These are phyloP conservation scores for Silene latifolia DNA, from an alignment of 148 eudicot species.

Conservation along the genomic window DNA sequence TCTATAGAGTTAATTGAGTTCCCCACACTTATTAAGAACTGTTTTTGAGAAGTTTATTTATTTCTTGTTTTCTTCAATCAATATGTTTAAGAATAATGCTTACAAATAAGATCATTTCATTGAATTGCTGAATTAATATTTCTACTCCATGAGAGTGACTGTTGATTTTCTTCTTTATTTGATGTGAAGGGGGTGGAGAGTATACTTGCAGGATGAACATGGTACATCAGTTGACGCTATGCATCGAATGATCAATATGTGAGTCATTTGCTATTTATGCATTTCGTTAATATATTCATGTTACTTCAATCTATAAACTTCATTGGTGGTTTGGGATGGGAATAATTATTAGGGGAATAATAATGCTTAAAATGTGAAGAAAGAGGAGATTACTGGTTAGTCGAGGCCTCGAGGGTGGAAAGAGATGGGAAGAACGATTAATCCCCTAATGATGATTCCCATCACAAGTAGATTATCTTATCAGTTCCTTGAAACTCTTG, in stretches of 20 bases:
- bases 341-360: too few species aligned
- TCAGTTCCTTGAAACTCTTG: background rate
- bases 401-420: too few species aligned
- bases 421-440: too few species aligned
- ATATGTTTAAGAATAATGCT: background rate
- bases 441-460: too few species aligned
- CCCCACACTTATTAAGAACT: background rate
- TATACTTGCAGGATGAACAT: conserved; percentile 45
- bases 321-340: background rate
- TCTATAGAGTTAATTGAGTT: background rate
- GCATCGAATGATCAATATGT: conserved; percentile 40
- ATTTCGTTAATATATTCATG: background rate
- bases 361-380: too few species aligned
- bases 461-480: background rate
- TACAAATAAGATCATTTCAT: background rate
- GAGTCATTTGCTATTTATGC: conserved; percentile 20
- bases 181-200: conserved; percentile 41
- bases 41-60: background rate
- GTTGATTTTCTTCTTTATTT: background rate
- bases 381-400: too few species aligned
- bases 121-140: background rate
- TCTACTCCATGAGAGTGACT: background rate
- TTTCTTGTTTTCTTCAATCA: background rate
- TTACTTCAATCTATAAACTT: background rate
- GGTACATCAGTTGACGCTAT: conserved; percentile 46